Conservation (phyloP, 2,329 filamentous ascomycete genomes). For the Coniochaeta pulveracea region DNA sequence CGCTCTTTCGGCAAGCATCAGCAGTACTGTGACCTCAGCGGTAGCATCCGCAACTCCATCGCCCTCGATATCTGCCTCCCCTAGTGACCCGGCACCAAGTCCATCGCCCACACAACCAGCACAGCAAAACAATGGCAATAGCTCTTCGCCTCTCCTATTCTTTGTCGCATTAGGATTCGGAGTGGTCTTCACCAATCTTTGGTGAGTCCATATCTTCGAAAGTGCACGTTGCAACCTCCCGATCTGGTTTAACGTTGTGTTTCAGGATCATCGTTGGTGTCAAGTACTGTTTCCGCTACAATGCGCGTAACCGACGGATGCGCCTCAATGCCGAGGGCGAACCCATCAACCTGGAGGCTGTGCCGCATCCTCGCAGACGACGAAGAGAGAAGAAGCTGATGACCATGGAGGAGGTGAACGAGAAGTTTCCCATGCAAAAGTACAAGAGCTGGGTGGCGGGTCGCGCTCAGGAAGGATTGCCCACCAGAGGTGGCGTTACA, state of each 20-base stretch:
- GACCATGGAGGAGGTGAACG: conserved; percentile 98
- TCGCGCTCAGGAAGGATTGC: conserved; percentile 72
- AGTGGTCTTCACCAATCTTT: conserved; percentile 97
- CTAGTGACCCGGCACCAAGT: not conserved
- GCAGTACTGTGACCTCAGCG: not conserved
- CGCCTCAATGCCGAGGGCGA: conserved; percentile 73
- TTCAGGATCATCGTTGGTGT: conserved; percentile 96
- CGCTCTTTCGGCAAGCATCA: not conserved
- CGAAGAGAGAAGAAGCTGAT: conserved; percentile 96
- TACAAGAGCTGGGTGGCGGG: conserved; percentile 91
- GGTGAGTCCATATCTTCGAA: conserved; percentile 48
- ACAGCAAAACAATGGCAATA: conserved; percentile 19
- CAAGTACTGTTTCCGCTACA: conserved; percentile 98
- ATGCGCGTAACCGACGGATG: conserved; percentile 77
- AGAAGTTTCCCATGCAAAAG: conserved; percentile 88
- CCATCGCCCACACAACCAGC: not conserved
- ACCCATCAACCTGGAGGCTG: conserved; percentile 74
- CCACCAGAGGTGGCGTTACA: conserved; percentile 74
- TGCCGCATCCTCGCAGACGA: conserved; percentile 75
- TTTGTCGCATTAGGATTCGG: conserved; percentile 95
- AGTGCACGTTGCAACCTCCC: not conserved
- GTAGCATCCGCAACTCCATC: not conserved
- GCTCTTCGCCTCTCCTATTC: conserved; percentile 67
- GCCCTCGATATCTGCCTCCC: no score
- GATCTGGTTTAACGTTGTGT: conserved; percentile 9